Evolutionary conservation across 495 filamentous ascomycete species (phyloP).

Genomic region (Margaritispora aquatica): DNA sequence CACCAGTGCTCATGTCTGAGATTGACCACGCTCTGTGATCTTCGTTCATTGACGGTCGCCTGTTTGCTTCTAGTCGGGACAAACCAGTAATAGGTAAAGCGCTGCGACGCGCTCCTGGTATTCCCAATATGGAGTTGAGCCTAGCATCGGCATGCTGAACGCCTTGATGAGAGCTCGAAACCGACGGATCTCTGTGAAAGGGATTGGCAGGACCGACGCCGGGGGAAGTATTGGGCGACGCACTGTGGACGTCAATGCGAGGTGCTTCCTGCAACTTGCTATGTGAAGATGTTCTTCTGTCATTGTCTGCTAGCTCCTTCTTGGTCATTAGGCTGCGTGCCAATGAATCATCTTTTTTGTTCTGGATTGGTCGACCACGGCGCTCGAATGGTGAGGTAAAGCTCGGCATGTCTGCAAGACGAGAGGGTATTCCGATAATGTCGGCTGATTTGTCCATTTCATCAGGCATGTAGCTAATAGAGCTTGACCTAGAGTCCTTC

Average conservation of each 20-base stretch:
- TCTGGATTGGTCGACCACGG: slow-evolving; percentile 26
- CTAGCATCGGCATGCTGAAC: slow-evolving; percentile 26
- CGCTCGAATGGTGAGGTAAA: slow-evolving; percentile 42
- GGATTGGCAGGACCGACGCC: slow-evolving; percentile 8
- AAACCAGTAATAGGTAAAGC: slow-evolving; percentile 29
- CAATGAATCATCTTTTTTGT: slow-evolving; percentile 4
- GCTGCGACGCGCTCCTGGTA: slow-evolving; percentile 35
- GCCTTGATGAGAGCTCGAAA: slow-evolving; percentile 21
- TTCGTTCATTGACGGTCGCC: slow-evolving; percentile 6
- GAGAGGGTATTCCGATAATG: slow-evolving; percentile 32
- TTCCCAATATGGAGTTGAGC: slow-evolving; percentile 30
- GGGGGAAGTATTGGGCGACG: slow-evolving; percentile 36
- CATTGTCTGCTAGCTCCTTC: not conserved
- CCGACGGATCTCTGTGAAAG: slow-evolving; percentile 14
- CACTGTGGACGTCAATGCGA: slow-evolving; percentile 50
- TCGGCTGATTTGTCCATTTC: slow-evolving; percentile 32
- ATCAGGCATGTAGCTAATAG: slow-evolving; percentile 22
- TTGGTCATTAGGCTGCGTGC: not conserved
- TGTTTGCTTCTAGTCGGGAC: slow-evolving; percentile 21
- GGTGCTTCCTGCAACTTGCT: slow-evolving; percentile 51
- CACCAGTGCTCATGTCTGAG: slow-evolving; percentile 47
- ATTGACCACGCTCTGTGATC: slow-evolving; percentile 63
- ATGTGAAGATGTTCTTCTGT: slow-evolving; percentile 30
- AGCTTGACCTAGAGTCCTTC: slow-evolving; percentile 24
- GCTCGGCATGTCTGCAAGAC: slow-evolving; percentile 39